These are phyloP conservation scores for Mytilinidion resinicola DNA, from an alignment of 495 filamentous ascomycete species.

Conservation along the genomic window DNA sequence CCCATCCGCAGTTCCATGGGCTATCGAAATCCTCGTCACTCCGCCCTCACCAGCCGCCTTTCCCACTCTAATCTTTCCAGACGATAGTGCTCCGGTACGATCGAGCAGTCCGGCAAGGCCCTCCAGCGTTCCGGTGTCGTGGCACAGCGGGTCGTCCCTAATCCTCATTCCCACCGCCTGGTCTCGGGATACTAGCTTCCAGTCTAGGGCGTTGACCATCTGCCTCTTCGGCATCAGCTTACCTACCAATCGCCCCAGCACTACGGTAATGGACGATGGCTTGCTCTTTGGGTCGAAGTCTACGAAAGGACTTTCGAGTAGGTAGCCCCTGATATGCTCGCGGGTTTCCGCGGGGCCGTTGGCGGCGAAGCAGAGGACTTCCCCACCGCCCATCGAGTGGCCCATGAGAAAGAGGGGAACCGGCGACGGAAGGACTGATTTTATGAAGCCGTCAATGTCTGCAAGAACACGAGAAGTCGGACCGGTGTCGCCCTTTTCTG, in stretches of 20 bases:
- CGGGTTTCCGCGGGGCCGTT: slow-evolving; percentile 37
- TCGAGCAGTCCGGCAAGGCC: slow-evolving; percentile 70
- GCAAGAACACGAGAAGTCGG: slow-evolving; percentile 62
- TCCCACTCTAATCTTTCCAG: slow-evolving; percentile 39
- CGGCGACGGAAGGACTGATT: slow-evolving; percentile 44
- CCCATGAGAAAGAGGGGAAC: slow-evolving; percentile 78
- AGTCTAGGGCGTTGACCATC: slow-evolving; percentile 51
- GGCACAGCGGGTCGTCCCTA: slow-evolving; percentile 58
- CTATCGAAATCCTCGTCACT: slow-evolving; percentile 49
- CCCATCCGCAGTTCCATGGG: slow-evolving; percentile 63
- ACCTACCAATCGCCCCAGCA: slow-evolving; percentile 57
- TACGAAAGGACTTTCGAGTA: slow-evolving; percentile 65
- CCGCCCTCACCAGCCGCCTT: slow-evolving; percentile 33
- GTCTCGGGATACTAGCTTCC: slow-evolving; percentile 57
- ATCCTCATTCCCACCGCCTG: slow-evolving; percentile 49
- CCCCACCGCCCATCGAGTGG: slow-evolving; percentile 78
- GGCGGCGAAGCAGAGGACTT: slow-evolving; percentile 53
- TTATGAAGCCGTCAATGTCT: slow-evolving; percentile 67
- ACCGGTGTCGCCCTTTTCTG: slow-evolving; percentile 62
- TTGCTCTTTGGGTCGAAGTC: slow-evolving; percentile 55
- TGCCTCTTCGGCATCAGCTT: slow-evolving; percentile 56
- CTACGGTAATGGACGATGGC: slow-evolving; percentile 52
- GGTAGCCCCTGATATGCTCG: slow-evolving; percentile 50
- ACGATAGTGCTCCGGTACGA: slow-evolving; percentile 48
- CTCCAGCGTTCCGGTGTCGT: slow-evolving; percentile 74